phyloP scores from a whole-genome alignment of 192 early-diverging fungal species.

The Diversispora epigaea region DNA sequence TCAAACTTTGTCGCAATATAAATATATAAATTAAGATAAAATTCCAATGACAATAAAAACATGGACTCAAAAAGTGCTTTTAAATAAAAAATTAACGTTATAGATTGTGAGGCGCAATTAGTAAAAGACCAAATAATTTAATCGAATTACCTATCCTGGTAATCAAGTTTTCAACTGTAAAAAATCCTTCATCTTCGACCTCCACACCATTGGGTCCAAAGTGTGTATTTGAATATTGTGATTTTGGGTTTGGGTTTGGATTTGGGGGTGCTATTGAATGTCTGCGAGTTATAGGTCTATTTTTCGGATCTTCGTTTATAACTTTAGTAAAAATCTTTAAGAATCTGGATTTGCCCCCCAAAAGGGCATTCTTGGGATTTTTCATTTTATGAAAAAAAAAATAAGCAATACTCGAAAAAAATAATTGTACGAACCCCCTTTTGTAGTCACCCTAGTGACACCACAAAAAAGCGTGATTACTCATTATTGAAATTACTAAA shows the following conservation, averaged over 20 bases:
- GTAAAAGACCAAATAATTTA: neutral
- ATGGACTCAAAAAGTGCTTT: neutral
- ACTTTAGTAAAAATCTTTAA: constrained; percentile 28
- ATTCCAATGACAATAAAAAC: neutral
- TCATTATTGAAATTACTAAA: too few relatives aligned
- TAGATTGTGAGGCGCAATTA: neutral
- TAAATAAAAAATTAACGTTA: neutral
- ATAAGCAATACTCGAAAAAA: too few relatives aligned
- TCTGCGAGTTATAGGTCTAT: constrained; percentile 15
- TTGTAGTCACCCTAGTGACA: too few relatives aligned
- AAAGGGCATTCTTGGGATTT: constrained; percentile 17
- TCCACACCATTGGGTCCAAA: neutral
- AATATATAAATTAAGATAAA: neutral
- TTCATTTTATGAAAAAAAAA: constrained; percentile 13
- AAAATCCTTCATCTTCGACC: constrained; percentile 31
- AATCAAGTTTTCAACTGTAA: constrained; percentile 7
- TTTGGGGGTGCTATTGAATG: constrained; percentile 8
- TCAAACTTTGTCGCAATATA: neutral
- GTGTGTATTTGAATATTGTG: too few relatives aligned
- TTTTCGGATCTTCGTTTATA: constrained; percentile 25
- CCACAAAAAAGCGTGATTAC: too few relatives aligned
- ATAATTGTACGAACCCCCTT: too few relatives aligned
- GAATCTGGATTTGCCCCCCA: constrained; percentile 18
- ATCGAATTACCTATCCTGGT: constrained; percentile 20
- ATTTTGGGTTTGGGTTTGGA: neutral